Conservation (phyloP, 352 stramenopile species). For the Phytophthora palmivora region DNA sequence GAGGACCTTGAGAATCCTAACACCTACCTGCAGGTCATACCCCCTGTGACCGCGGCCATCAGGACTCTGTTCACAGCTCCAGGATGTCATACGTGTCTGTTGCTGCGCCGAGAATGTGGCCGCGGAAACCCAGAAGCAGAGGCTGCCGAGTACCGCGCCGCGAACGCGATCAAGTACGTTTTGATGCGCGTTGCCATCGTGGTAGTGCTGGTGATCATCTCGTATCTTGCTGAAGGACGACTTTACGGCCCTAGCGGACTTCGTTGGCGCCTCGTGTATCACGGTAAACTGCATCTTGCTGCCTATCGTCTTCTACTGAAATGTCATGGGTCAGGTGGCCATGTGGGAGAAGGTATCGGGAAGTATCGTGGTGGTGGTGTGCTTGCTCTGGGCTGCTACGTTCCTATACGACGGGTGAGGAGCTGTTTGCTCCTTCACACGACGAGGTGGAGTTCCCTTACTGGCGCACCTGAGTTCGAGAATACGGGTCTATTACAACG, state of each 20-base stretch:
- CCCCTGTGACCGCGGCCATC: no score
- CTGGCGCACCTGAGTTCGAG: conserved; percentile 55
- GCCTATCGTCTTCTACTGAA: conserved; percentile 74
- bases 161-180: no score
- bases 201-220: conserved; percentile 41
- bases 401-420: no score
- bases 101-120: conserved; percentile 41
- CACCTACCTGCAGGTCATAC: no score
- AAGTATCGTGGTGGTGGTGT: conserved; percentile 33
- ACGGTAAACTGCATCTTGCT: no score
- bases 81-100: conserved; percentile 53
- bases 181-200: no score
- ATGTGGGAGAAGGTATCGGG: conserved; percentile 39
- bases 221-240: conserved; percentile 60
- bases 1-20: background rate
- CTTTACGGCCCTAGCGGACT: conserved; percentile 66
- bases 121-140: conserved; percentile 38
- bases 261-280: conserved; percentile 64
- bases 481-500: conserved; percentile 53
- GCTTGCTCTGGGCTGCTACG: conserved; percentile 39
- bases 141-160: conserved; percentile 42
- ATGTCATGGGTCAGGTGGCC: conserved; percentile 52
- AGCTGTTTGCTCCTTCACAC: no score
- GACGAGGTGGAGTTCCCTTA: conserved; percentile 50
- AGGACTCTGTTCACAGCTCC: no score